phyloP scores from a whole-genome alignment of 352 stramenopile species.

The Bremia lactucae region DNA sequence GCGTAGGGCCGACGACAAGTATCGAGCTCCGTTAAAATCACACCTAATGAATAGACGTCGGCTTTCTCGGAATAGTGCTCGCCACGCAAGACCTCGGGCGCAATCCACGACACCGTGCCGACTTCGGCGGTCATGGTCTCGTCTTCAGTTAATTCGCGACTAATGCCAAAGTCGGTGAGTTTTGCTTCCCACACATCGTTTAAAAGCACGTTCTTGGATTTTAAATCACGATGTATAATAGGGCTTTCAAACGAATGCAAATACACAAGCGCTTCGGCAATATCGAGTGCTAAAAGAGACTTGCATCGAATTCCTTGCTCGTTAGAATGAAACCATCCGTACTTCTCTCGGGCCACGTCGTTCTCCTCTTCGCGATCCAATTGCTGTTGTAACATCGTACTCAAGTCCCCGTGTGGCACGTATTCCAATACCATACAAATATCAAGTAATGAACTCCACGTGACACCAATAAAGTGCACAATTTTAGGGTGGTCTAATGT shows the following conservation, averaged over 20 bases:
- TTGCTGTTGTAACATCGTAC: conserved; percentile 24
- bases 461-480: conserved; percentile 37
- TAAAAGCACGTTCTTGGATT: conserved; percentile 43
- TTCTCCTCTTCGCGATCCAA: conserved; percentile 17
- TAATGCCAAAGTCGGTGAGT: conserved; percentile 51
- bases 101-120: conserved; percentile 52
- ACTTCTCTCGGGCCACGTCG: conserved; percentile 16
- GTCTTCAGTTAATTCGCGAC: conserved; percentile 21
- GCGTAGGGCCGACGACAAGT: conserved; percentile 26
- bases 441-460: conserved; percentile 43
- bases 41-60: conserved; percentile 67
- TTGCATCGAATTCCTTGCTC: conserved; percentile 23
- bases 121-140: conserved; percentile 41
- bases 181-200: conserved; percentile 32
- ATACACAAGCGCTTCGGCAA: conserved; percentile 35
- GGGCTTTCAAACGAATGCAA: conserved; percentile 33
- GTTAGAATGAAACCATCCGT: conserved; percentile 28
- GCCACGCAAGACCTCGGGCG: conserved; percentile 52
- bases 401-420: conserved; percentile 34
- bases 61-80: conserved; percentile 56
- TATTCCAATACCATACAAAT: conserved; percentile 44
- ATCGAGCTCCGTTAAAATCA: conserved; percentile 45
- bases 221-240: conserved; percentile 50
- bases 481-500: conserved; percentile 37
- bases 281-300: conserved; percentile 29